These are phyloP conservation scores for Zostera marina DNA, from an alignment of 116 monocot genomes.

Conservation along the genomic window DNA sequence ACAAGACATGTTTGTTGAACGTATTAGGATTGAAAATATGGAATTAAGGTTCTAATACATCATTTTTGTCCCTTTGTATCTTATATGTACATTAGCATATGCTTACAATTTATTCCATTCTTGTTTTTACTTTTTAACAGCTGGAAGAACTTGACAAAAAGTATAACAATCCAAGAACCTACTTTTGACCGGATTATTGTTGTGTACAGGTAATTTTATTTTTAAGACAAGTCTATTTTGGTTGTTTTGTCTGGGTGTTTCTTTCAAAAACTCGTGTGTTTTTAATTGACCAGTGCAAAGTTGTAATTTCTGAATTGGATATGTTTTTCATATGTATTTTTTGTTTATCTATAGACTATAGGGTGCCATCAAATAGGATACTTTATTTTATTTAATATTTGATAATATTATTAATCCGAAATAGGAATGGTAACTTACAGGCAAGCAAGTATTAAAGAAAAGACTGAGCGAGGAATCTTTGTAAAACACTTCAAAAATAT, in stretches of 20 bases:
- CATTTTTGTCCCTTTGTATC: background rate
- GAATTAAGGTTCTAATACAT: conserved; percentile 24
- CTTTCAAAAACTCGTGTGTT: too few relatives aligned
- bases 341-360: too few relatives aligned
- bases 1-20: conserved; percentile 33
- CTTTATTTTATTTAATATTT: background rate
- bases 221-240: background rate
- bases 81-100: background rate
- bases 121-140: conserved; percentile 22
- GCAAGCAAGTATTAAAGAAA: conserved; percentile 30
- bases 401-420: background rate
- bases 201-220: conserved; percentile 49
- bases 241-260: background rate
- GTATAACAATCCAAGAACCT: conserved; percentile 74
- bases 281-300: too few relatives aligned
- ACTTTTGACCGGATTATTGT: conserved; percentile 87
- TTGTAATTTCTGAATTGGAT: background rate
- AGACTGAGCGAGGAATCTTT: conserved; percentile 50
- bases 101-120: background rate
- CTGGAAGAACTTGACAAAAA: conserved; percentile 32
- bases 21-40: conserved; percentile 46
- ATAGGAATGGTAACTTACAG: conserved; percentile 17
- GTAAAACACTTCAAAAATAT: conserved; percentile 90
- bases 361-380: too few relatives aligned
- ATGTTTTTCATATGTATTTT: background rate